Base-by-base conservation (phyloP, 2,329 filamentous ascomycete species). In the Ophiostoma sp. region DNA sequence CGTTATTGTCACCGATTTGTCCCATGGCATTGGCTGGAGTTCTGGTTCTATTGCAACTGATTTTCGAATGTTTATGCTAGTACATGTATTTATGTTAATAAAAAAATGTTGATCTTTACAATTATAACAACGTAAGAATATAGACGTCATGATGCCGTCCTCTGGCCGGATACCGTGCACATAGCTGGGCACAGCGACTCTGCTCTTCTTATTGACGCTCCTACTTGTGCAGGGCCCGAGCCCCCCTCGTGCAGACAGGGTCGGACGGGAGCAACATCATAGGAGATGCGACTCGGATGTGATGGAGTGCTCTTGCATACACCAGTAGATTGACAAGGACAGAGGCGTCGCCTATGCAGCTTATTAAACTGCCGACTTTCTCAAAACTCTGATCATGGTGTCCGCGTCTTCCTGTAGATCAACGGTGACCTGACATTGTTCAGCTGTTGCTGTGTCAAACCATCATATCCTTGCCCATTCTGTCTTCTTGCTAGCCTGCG, bases 1-100 rank as follows among this genome's bases (percentile, higher is more conserved):
- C 12, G 55, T 60, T 60, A 40, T 60, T 60, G 55, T 60, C 55
- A 38, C 55, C 4, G 11, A 36, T 27, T 36, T 58, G 27, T 58
- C 52, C 52, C 18, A 60, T 60, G 27, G 55, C 55, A 60, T 60
- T 18, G 55, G 55, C 55, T 60, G 55, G 55, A 60, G 55, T 60
- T 60, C 12, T 38, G 55, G 55, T 38, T 60, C 55, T 12, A 9
- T 38, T 60, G 36, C 27, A 36, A 49, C 8, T 58, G 52, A 8
- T 58, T 55, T 36, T 16, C 11, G 38, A 60, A 18, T 60, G 55
- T 60, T 16, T 49, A 49, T 14, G 12, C 14, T 9, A 55, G 12
- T 55, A 27, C 27, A 27, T 27, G 27, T 27, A 27, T 27, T 27
- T 27, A 27, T 27, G 27, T 27, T 27, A 27, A 27, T 27, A 27